Base-by-base conservation (phyloP, 2,329 filamentous ascomycete genomes). In the Neopestalotiopsis clavispora region DNA sequence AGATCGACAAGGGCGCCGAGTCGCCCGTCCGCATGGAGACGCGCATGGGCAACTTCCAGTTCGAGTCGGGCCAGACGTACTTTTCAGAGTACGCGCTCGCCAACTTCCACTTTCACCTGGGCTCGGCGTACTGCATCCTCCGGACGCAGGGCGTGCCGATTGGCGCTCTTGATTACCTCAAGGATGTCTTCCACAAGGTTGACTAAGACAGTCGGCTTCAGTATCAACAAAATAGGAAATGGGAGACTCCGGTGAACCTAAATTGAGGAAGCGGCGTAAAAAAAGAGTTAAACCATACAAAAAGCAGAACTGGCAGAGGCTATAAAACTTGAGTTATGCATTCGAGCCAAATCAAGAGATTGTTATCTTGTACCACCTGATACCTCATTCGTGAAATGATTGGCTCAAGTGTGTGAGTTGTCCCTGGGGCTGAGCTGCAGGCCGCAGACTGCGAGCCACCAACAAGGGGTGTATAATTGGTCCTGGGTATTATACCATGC, bases 81-180 rank as follows among this genome's bases (percentile, higher is more conserved):
- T 71, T 86, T 28, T 71, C 76, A 38, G 73, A 75, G 1, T 84
- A 80, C 75, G 82, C 78, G 4, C 72, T 88, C 58, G 85, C 87
- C 1, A 88, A 89, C 72, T 84, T 89, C 73, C 88, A 82, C 77
- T 90, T 89, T 74, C 87, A 89, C 71, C 71, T 84, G n/a, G 80
- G 78, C 2, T 86, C 80, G 17, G 83, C 84, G 17, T 89, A 89
- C 76, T 81, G 76, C 4, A 83, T 90, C 60, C 72, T 89, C 72
- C 78, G 87, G 66, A 82, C 80, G 66, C 80, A 84, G 74, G 87
- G 87, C 0, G 86, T 88, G 34, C 81, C 80, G 0, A n/a, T 90
- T 23, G 86, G 86, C 1, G 89, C 89, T 77, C 40, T 74, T 42
- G 85, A 89, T 73, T 89, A 80, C 72, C 71, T 87, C 71, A 56